phyloP scores from a whole-genome alignment of 768 basidiomycete species.

The Rhodotorula taiwanensis region DNA sequence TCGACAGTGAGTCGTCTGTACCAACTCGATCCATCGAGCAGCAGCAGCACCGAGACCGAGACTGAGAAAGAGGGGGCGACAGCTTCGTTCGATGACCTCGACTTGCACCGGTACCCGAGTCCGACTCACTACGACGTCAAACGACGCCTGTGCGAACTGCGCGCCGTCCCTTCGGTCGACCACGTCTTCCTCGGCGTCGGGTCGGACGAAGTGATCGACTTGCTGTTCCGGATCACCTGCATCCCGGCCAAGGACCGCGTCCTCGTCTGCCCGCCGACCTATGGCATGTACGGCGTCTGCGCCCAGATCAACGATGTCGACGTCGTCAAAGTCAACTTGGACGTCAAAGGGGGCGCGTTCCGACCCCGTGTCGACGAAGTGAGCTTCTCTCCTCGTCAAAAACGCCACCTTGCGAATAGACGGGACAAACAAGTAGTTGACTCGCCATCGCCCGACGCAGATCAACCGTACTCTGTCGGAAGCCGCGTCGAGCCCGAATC shows the following conservation, averaged over 20 bases:
- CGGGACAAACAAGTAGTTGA: background rate
- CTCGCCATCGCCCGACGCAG: conserved; percentile 50
- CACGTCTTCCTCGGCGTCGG: conserved; percentile 91
- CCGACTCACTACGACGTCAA: conserved; percentile 80
- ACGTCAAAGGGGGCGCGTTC: conserved; percentile 76
- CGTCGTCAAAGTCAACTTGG: conserved; percentile 67
- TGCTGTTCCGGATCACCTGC: conserved; percentile 85
- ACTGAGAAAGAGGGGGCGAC: background rate
- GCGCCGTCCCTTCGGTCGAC: conserved; percentile 56
- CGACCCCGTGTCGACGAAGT: conserved; percentile 69
- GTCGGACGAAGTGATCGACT: conserved; percentile 91
- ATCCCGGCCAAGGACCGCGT: conserved; percentile 71
- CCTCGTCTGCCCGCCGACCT: conserved; percentile 73
- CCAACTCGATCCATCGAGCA: background rate
- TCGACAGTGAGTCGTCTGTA: conserved; percentile 23
- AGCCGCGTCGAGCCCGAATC: conserved; percentile 29
- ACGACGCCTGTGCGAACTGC: conserved; percentile 61
- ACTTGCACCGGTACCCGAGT: conserved; percentile 84
- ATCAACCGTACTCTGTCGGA: conserved; percentile 62
- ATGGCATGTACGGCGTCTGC: conserved; percentile 94
- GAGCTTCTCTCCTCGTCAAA: background rate
- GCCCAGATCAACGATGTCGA: conserved; percentile 92
- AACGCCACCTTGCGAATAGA: background rate
- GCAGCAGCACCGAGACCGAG: background rate
- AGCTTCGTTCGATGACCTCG: conserved; percentile 33